Conservation (phyloP, 257 asterid species). For the Lycium ferocissimum region DNA sequence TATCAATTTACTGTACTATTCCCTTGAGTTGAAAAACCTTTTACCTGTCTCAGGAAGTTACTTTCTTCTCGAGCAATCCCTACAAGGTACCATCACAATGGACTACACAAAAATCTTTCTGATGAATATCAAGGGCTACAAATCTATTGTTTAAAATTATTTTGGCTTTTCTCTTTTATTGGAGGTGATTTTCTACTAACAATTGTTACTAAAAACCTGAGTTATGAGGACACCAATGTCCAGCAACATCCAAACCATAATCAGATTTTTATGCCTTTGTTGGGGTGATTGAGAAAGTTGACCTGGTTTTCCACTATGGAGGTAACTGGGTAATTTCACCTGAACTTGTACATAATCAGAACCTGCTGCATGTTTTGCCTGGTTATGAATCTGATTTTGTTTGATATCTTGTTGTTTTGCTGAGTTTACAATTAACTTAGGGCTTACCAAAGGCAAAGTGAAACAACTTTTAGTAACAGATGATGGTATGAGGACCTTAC, state of each 20-base stretch:
- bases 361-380: too few species aligned
- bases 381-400: too few species aligned
- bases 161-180: background rate
- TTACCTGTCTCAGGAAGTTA: background rate
- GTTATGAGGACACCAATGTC: background rate
- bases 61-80: background rate
- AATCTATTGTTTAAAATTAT: background rate
- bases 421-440: too few species aligned
- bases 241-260: background rate
- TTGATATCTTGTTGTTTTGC: too few species aligned
- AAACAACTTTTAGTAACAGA: too few species aligned
- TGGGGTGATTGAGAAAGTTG: too few species aligned
- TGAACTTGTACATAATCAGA: too few species aligned
- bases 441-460: too few species aligned
- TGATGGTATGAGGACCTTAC: too few species aligned
- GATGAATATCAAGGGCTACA: background rate
- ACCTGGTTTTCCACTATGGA: too few species aligned
- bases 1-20: background rate
- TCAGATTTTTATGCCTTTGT: too few species aligned
- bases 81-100: constrained; percentile 14
- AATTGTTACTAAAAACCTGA: background rate
- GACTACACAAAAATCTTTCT: background rate
- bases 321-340: too few species aligned
- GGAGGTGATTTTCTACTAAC: background rate
- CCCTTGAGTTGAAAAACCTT: constrained; percentile 9